Base-by-base conservation (phyloP, 2,329 filamentous ascomycete species). In the Penicillium sp. region DNA sequence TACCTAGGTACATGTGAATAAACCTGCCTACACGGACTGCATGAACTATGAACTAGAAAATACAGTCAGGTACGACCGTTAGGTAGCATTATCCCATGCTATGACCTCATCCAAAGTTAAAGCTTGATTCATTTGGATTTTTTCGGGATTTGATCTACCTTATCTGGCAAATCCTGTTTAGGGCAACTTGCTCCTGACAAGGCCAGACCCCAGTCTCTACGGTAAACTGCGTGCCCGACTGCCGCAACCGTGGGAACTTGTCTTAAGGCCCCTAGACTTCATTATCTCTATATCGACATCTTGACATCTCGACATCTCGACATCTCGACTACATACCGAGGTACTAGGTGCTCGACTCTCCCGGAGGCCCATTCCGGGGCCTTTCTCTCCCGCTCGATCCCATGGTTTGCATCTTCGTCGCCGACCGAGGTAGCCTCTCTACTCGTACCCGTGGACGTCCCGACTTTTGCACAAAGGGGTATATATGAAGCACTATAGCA, bases 281-380 rank as follows among this genome's bases (percentile, higher is more conserved):
- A 13, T 13, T 6, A 29, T 29, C 11, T 3, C 29, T n/a, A n/a
- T n/a, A n/a, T n/a, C n/a, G n/a, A n/a, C n/a, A n/a, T n/a, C n/a
- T n/a, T n/a, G n/a, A n/a, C n/a, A n/a, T n/a, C n/a, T n/a, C n/a
- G n/a, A n/a, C n/a, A n/a, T n/a, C n/a, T n/a, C n/a, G n/a, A n/a
- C n/a, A n/a, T n/a, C n/a, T n/a, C n/a, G n/a, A n/a, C n/a, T n/a
- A n/a, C n/a, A n/a, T n/a, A n/a, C n/a, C n/a, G n/a, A n/a, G n/a
- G n/a, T n/a, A n/a, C n/a, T n/a, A n/a, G n/a, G n/a, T n/a, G n/a
- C 6, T 22, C 9, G 24, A 26, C 8, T 26, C 6, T 26, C 20
- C 8, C 43, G 44, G 44, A 46, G 38, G 44, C 6, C 31, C 7
- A 41, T 46, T 46, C 38, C 44, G 44, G 31, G 13, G 29, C 23